Evolutionary conservation across 73 alveolate species (phyloP), one percentile per base, ranked within the genome.

Genomic region (Paramecium tetraurelia): DNA sequence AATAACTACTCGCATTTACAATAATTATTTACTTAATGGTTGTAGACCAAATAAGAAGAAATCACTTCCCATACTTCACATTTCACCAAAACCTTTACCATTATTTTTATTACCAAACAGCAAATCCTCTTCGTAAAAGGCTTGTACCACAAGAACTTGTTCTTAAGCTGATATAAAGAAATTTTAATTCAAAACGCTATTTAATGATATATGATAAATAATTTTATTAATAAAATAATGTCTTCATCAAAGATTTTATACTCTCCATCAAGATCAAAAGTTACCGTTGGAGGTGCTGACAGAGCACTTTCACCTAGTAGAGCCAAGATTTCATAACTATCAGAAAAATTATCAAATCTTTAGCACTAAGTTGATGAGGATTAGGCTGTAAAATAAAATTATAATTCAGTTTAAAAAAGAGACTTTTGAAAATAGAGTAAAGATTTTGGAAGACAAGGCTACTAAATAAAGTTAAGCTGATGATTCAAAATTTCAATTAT

Each of bases 131-230:
- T 12, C 27, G 10, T 31, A 31, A 22, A 63, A 63, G 84, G 84
- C 84, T 12, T 63, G 41, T 27, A 63, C 84, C 8, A 63, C 84
- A 31, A 11, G 84, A 63, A 27, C 84, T 1, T 31, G 46, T 63
- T 63, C 84, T 31, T 63, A 63, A 63, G 84, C 84, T 27, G 84
- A 63, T 63, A 22, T 63, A 63, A 63, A 63, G 84, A 63, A 63
- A 63, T 63, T 63, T 63, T 63, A 63, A 63, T 63, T 63, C 84
- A 63, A 63, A 63, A 63, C 84, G 24, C 84, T 63, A 63, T 63
- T 63, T 63, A 63, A 63, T 63, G 84, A 63, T 31, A 63, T 63
- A 27, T 63, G 84, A 63, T 27, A 63, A 63, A 63, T 63, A 63
- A 63, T 63, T 27, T 63, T 63, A 63, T 63, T 22, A 0, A 63